phyloP scores from a whole-genome alignment of 805 yeast species.

The Groenewaldozyma salmanticensis region DNA sequence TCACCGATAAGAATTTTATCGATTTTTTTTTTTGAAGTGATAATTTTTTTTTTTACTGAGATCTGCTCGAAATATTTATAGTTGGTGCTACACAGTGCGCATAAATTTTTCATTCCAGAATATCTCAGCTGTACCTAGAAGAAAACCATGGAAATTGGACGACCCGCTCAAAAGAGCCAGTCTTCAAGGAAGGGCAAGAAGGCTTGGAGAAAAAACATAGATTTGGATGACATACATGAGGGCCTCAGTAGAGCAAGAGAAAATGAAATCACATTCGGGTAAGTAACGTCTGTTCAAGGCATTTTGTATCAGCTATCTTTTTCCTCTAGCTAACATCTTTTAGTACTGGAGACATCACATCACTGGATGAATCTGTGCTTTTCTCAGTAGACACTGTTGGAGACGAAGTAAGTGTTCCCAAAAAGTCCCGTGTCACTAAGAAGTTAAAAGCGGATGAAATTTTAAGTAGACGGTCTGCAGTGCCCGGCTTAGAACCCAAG shows the following conservation, averaged over 20 bases:
- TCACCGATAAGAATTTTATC: too few relatives aligned
- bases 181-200: conserved; percentile 85
- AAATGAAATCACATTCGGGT: conserved; percentile 33
- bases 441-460: conserved; percentile 56
- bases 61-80: too few relatives aligned
- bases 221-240: conserved; percentile 65
- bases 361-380: conserved; percentile 33
- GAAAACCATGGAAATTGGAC: conserved; percentile 30
- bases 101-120: too few relatives aligned
- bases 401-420: conserved; percentile 36
- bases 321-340: conserved; percentile 2
- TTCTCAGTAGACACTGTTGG: conserved; percentile 63
- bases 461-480: conserved; percentile 65
- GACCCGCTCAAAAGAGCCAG: conserved; percentile 57
- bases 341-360: too few relatives aligned
- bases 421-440: conserved; percentile 33
- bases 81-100: too few relatives aligned
- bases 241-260: conserved; percentile 65
- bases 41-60: too few relatives aligned
- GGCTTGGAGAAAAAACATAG: conserved; percentile 90
- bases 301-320: too few relatives aligned
- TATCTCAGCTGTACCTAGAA: too few relatives aligned
- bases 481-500: conserved; percentile 48
- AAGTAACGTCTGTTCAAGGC: conserved; percentile 32
- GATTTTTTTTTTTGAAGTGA: too few relatives aligned